These are phyloP conservation scores for Magnusiomyces tetraspermus DNA, from an alignment of 1,139 yeast genomes.

Conservation along the genomic window DNA sequence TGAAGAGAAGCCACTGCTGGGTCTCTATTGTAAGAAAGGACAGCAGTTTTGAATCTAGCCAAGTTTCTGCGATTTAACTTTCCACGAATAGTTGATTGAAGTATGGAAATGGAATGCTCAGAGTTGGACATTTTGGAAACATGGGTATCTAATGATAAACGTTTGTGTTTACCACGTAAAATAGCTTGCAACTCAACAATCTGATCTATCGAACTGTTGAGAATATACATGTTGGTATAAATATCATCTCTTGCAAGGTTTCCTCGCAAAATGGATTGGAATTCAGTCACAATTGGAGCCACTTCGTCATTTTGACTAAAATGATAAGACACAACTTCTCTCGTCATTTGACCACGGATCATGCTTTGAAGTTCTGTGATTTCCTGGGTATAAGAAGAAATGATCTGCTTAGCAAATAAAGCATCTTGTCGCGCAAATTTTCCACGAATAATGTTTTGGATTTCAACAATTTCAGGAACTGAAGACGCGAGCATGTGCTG, in stretches of 20 bases:
- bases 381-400: slow-evolving; percentile 13
- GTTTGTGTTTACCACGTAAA: slow-evolving; percentile 23
- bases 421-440: slow-evolving; percentile 23
- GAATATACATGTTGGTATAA: too few relatives aligned
- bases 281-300: slow-evolving; percentile 23
- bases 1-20: slow-evolving; percentile 21
- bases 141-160: background rate
- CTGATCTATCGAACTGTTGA: too few relatives aligned
- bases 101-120: background rate
- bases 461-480: slow-evolving; percentile 23
- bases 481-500: background rate
- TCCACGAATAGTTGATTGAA: slow-evolving; percentile 27
- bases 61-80: slow-evolving; percentile 9
- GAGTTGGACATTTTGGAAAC: background rate
- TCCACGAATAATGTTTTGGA: slow-evolving; percentile 37
- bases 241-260: slow-evolving; percentile 16
- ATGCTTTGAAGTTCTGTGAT: slow-evolving; percentile 21
- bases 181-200: slow-evolving; percentile 44
- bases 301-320: background rate
- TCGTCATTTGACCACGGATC: slow-evolving; percentile 54
- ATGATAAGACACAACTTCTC: slow-evolving; percentile 22
- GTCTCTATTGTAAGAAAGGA: background rate
- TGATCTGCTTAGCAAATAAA: slow-evolving; percentile 15
- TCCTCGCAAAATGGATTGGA: slow-evolving; percentile 37
- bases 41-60: slow-evolving; percentile 1